Percentiles rank a stretch among this genome's conserved stretches.
Evolutionary conservation across 2,329 filamentous ascomycete genomes (phyloP).

Genomic region (Trichoderma brevicompactum): DNA sequence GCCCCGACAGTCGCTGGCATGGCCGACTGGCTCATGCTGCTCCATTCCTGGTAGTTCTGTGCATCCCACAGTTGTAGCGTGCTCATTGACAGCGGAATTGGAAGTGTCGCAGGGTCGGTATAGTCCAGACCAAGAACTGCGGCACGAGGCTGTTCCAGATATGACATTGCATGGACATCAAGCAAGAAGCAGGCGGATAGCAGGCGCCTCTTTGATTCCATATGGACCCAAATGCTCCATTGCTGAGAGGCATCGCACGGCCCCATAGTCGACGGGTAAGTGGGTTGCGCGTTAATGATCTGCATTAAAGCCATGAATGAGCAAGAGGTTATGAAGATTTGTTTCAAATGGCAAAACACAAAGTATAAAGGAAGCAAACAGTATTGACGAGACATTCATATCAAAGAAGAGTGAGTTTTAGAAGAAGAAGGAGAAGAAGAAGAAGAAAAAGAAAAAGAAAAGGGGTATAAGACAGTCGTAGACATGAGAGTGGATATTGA

Average conservation of each 20-base stretch:
- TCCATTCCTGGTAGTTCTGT: constrained; percentile 52
- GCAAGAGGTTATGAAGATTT: not conserved
- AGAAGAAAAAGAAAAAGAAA: constrained; percentile 37
- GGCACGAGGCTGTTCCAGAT: constrained; percentile 54
- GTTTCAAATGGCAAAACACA: not conserved
- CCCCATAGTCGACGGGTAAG: constrained; percentile 34
- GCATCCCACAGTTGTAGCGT: constrained; percentile 57
- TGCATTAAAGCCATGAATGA: constrained; percentile 43
- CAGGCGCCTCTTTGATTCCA: constrained; percentile 58
- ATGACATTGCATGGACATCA: constrained; percentile 60
- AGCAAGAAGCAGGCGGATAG: constrained; percentile 61
- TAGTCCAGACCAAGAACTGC: constrained; percentile 44
- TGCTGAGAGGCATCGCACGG: constrained; percentile 40
- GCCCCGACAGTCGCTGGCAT: constrained; percentile 36
- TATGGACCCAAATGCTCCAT: constrained; percentile 59
- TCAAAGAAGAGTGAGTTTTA: not conserved
- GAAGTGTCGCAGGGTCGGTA: constrained; percentile 41
- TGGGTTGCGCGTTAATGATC: constrained; percentile 45
- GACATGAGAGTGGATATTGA: constrained; percentile 21
- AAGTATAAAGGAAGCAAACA: not conserved
- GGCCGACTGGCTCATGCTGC: constrained; percentile 39
- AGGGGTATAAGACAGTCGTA: not conserved
- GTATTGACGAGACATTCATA: not conserved
- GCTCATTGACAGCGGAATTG: constrained; percentile 53
- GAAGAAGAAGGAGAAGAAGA: constrained; percentile 31